These are phyloP conservation scores for Endoconidiophora laricicola DNA, from an alignment of 2,329 filamentous ascomycete genomes.

Conservation along the genomic window DNA sequence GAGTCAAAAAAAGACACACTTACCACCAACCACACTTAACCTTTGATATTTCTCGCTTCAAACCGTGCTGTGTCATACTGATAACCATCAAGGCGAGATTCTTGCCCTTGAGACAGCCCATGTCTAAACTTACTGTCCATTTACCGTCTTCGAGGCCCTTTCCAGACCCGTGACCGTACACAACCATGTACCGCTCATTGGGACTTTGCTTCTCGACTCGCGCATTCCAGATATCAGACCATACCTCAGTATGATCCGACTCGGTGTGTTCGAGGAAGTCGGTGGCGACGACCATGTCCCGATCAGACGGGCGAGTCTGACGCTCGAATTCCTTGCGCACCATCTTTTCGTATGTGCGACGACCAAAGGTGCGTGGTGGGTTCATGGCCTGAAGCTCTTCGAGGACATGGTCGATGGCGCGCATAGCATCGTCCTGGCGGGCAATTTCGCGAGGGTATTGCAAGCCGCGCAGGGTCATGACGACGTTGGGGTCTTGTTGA, in stretches of 20 bases:
- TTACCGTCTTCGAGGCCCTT: slow-evolving; percentile 41
- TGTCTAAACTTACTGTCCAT: slow-evolving; percentile 75
- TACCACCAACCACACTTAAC: slow-evolving; percentile 19
- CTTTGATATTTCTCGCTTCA: slow-evolving; percentile 20
- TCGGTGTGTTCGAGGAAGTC: slow-evolving; percentile 32
- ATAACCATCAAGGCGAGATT: slow-evolving; percentile 64
- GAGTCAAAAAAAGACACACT: background rate
- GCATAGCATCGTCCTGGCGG: slow-evolving; percentile 19
- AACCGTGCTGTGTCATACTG: slow-evolving; percentile 27
- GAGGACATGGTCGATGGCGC: slow-evolving; percentile 15
- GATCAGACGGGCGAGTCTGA: slow-evolving; percentile 16
- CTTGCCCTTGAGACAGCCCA: slow-evolving; percentile 61
- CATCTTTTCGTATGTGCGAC: slow-evolving; percentile 10
- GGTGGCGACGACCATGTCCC: slow-evolving; percentile 22
- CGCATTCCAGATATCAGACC: slow-evolving; percentile 48
- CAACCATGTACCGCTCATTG: slow-evolving; percentile 41
- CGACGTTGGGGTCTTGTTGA: slow-evolving; percentile 57
- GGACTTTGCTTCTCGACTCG: slow-evolving; percentile 24
- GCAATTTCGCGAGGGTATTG: slow-evolving; percentile 32
- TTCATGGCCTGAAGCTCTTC: slow-evolving; percentile 7
- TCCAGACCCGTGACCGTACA: slow-evolving; percentile 79
- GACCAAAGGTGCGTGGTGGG: slow-evolving; percentile 6
- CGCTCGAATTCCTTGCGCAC: slow-evolving; percentile 9
- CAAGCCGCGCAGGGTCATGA: slow-evolving; percentile 86
- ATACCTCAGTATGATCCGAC: slow-evolving; percentile 39